Percentiles rank a stretch among this genome's conserved stretches.
These are phyloP conservation scores for Exsudoporus frostii DNA, from an alignment of 768 basidiomycete species.

Conservation along the genomic window DNA sequence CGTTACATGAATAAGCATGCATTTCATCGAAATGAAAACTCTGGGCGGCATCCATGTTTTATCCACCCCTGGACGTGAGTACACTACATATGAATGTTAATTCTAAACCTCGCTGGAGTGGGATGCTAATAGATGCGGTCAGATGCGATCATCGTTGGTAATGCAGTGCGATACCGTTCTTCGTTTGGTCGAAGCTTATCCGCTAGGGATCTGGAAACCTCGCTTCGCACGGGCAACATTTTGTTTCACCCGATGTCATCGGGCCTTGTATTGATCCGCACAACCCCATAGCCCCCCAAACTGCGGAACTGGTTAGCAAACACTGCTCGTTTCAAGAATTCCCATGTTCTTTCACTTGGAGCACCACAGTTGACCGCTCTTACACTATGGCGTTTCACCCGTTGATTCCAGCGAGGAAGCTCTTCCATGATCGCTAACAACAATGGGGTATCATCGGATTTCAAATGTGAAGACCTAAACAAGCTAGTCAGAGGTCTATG, in stretches of 20 bases:
- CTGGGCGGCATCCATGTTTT: not conserved
- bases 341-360: not conserved
- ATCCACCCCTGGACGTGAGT: slow-evolving; percentile 7
- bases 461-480: slow-evolving; percentile 10
- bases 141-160: not conserved
- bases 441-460: slow-evolving; percentile 4
- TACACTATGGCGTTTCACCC: slow-evolving; percentile 1
- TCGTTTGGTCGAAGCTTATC: not conserved
- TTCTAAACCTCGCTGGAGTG: not conserved
- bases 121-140: not conserved
- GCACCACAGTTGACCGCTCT: not conserved
- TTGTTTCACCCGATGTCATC: slow-evolving; percentile 3
- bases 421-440: not conserved
- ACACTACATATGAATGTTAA: too few relatives aligned
- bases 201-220: not conserved
- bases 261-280: not conserved
- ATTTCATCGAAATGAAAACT: not conserved
- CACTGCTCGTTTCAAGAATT: not conserved
- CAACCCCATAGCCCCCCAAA: not conserved
- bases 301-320: not conserved
- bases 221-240: not conserved
- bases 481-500: not conserved
- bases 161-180: not conserved
- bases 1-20: not conserved
- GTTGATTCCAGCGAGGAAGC: not conserved